Evolutionary conservation across 805 yeast genomes (phyloP).

Genomic region (Debaryomyces hansenii): DNA sequence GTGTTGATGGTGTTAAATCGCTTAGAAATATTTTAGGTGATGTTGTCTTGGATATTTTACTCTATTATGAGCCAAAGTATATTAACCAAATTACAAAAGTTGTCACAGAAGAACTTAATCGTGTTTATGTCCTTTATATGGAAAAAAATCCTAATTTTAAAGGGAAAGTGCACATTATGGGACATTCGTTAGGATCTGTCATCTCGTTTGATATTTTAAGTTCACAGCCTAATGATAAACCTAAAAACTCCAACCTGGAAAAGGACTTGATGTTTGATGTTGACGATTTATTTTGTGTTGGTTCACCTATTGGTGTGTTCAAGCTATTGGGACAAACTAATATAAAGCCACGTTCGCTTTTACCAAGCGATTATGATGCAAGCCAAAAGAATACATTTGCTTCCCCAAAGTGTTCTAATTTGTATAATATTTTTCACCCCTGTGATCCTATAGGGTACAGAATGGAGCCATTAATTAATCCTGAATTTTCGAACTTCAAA

Average conservation of each 20-base stretch:
- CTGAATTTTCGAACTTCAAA: slow-evolving; percentile 45
- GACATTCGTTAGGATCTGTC: slow-evolving; percentile 91
- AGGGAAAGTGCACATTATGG: slow-evolving; percentile 82
- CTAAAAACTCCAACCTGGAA: slow-evolving; percentile 27
- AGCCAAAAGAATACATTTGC: slow-evolving; percentile 14
- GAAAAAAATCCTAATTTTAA: slow-evolving; percentile 67
- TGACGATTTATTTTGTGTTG: slow-evolving; percentile 74
- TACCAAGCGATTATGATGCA: slow-evolving; percentile 22
- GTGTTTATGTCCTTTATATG: slow-evolving; percentile 56
- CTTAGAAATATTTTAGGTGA: slow-evolving; percentile 81
- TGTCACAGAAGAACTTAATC: slow-evolving; percentile 65
- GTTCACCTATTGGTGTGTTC: slow-evolving; percentile 90
- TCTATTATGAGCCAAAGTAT: slow-evolving; percentile 74
- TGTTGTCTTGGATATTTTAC: slow-evolving; percentile 77
- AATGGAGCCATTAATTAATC: slow-evolving; percentile 76
- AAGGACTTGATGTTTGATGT: slow-evolving; percentile 65
- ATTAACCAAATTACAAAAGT: slow-evolving; percentile 58
- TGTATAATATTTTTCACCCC: slow-evolving; percentile 84
- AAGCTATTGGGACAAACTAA: slow-evolving; percentile 67
- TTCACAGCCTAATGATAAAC: slow-evolving; percentile 38
- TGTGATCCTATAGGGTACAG: slow-evolving; percentile 92
- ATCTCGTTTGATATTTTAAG: slow-evolving; percentile 75
- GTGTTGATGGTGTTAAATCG: slow-evolving; percentile 75
- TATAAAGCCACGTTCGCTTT: slow-evolving; percentile 44
- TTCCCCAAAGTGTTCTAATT: slow-evolving; percentile 60